phyloP scores from a whole-genome alignment of 2,329 filamentous ascomycete genomes.

The Trichoderma asperellum region DNA sequence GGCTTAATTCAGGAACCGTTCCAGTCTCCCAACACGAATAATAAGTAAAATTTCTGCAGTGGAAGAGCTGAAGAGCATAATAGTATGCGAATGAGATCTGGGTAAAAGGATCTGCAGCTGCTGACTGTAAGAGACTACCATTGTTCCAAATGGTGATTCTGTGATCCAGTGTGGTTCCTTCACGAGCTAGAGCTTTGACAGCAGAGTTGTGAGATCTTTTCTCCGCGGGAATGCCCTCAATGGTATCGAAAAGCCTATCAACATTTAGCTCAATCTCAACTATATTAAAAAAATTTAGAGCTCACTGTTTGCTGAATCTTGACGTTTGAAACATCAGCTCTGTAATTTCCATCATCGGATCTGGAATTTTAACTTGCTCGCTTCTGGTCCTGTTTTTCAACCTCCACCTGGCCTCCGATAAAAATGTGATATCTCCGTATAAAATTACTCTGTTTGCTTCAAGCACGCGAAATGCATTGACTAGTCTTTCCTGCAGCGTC shows the following conservation, averaged over 20 bases:
- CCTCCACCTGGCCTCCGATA: conserved; percentile 29
- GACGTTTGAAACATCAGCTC: conserved; percentile 31
- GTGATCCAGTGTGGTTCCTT: conserved; percentile 28
- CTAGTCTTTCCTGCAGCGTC: conserved; percentile 28
- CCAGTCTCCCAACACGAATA: conserved; percentile 33
- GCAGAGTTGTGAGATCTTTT: background rate
- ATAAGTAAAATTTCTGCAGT: conserved; percentile 35
- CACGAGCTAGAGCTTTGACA: conserved; percentile 16
- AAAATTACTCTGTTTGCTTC: conserved; percentile 37
- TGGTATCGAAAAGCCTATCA: conserved; percentile 32
- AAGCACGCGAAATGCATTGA: conserved; percentile 33
- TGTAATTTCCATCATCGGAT: background rate
- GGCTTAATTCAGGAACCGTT: conserved; percentile 24
- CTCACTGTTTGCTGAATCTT: conserved; percentile 33
- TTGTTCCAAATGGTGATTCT: background rate
- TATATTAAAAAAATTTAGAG: accelerated
- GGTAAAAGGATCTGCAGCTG: background rate
- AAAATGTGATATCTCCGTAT: conserved; percentile 34
- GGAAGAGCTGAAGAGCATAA: conserved; percentile 32
- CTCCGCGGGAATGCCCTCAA: conserved; percentile 28
- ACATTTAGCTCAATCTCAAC: background rate
- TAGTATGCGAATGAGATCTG: conserved; percentile 30
- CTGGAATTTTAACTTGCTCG: too few relatives aligned
- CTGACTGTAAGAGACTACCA: too few relatives aligned
- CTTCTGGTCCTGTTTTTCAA: too few relatives aligned